These are phyloP conservation scores for Umbelopsis vinacea DNA, from an alignment of 192 early-diverging fungal genomes.

Conservation along the genomic window DNA sequence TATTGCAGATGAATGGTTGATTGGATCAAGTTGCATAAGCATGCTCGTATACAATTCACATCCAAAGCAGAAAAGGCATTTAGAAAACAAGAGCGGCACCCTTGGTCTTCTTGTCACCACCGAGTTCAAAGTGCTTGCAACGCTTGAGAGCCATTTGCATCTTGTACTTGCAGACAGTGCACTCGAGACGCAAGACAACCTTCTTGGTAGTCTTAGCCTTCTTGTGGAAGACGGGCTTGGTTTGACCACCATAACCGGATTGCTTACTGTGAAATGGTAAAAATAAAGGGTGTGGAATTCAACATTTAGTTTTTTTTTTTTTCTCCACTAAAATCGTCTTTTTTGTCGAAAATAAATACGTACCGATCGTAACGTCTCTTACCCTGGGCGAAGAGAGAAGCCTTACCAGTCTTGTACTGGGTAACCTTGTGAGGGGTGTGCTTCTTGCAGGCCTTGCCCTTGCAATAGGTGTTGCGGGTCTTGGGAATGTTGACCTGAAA, in stretches of 20 bases:
- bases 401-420: constrained; percentile 99
- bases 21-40: constrained; percentile 17
- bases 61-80: constrained; percentile 32
- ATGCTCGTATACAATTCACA: constrained; percentile 13
- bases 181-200: constrained; percentile 97
- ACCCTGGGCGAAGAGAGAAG: constrained; percentile 98
- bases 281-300: no score
- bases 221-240: constrained; percentile 99
- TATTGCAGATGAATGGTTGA: constrained; percentile 19
- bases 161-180: constrained; percentile 99
- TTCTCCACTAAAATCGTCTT: not conserved
- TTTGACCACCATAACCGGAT: constrained; percentile 99
- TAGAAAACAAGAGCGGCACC: constrained; percentile 89
- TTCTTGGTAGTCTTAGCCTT: constrained; percentile 99
- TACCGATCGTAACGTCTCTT: constrained; percentile 45
- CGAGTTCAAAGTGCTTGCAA: constrained; percentile 99
- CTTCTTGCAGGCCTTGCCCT: constrained; percentile 94
- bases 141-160: constrained; percentile 96
- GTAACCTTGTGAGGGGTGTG: constrained; percentile 99
- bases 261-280: constrained; percentile 71
- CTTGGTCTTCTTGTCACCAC: constrained; percentile 95
- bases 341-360: not conserved
- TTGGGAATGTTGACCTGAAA: constrained; percentile 96
- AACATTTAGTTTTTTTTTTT: not conserved
- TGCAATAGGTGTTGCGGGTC: constrained; percentile 99